Base-by-base conservation (phyloP, 2,329 filamentous ascomycete species). In the Cytospora leucostoma region DNA sequence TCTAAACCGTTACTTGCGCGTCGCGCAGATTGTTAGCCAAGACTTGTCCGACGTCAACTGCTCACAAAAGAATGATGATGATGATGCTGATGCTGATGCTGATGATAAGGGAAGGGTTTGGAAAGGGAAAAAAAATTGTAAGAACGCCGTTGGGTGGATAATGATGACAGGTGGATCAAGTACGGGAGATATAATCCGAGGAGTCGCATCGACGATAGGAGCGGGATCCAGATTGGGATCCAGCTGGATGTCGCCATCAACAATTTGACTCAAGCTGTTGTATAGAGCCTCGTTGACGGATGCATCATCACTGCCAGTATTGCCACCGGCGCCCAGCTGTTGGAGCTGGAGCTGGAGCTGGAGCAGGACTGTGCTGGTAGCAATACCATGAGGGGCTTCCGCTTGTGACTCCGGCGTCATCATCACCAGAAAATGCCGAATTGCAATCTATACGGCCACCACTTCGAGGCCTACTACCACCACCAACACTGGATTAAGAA, bases 1-100 rank as follows among this genome's bases (percentile, higher is more conserved):
- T 81, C 82, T 84, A 64, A 55, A 59, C 37, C 72, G 66, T 68
- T 67, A 10, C 19, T 60, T 67, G 71, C 67, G 70, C 58, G 40
- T 64, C 50, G 58, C 54, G 64, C 58, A 47, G 3, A 61, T 11
- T 54, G 58, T 61, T 19, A 61, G 40, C 40, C 17, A 44, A 44
- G 40, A 10, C 13, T n/a, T n/a, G 40, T 44, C 40, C 7, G 10
- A 44, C 4, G 56, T 38, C 13, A 32, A 11, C 10, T 21, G 32
- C 8, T 51, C 11, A 32, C n/a, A 7, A 52, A 7, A 33, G 4
- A 51, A 19, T 27, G 49, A 33, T 27, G 21, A 4, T 27, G 11
- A 27, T 17, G 27, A 33, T 33, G 49, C 12, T 17, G 17, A 40
- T 12, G 38, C 11, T 12, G 15, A 8, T 8, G 19, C 27, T 17